These are phyloP conservation scores for Botrytis porri DNA, from an alignment of 2,329 filamentous ascomycete genomes.

Conservation along the genomic window DNA sequence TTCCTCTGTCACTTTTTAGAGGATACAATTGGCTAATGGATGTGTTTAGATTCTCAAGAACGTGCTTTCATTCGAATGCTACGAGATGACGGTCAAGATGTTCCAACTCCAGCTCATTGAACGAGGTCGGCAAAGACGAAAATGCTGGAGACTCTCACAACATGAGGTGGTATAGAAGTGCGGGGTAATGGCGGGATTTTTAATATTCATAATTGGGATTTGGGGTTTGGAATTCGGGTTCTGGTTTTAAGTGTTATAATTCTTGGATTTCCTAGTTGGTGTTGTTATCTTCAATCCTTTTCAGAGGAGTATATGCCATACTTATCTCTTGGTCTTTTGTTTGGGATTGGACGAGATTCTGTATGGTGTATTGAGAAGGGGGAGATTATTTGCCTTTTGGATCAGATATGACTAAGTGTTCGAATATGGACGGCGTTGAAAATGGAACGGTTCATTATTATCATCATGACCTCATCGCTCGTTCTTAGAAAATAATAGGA, in stretches of 20 bases:
- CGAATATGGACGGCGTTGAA: background rate
- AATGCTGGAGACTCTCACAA: conserved; percentile 11
- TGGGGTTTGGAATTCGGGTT: background rate
- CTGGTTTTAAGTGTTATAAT: background rate
- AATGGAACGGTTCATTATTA: background rate
- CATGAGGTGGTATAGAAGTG: conserved; percentile 11
- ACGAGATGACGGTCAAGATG: conserved; percentile 32
- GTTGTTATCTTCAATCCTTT: background rate
- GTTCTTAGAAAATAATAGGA: background rate
- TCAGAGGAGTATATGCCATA: background rate
- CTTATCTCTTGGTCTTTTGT: conserved; percentile 4
- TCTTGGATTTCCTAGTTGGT: background rate
- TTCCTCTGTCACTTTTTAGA: background rate
- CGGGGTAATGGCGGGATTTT: conserved; percentile 2
- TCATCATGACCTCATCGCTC: background rate
- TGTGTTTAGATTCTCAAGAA: conserved; percentile 29
- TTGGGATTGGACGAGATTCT: background rate
- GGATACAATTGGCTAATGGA: conserved; percentile 23
- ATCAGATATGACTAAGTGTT: background rate
- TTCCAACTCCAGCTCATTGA: conserved; percentile 22
- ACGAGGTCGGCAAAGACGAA: background rate
- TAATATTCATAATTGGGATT: background rate
- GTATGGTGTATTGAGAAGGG: background rate
- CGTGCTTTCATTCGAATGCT: conserved; percentile 32
- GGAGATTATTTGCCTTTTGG: background rate